Conservation (phyloP, 371 early-diverging fungal genomes). For the Mucor circinelloides region DNA sequence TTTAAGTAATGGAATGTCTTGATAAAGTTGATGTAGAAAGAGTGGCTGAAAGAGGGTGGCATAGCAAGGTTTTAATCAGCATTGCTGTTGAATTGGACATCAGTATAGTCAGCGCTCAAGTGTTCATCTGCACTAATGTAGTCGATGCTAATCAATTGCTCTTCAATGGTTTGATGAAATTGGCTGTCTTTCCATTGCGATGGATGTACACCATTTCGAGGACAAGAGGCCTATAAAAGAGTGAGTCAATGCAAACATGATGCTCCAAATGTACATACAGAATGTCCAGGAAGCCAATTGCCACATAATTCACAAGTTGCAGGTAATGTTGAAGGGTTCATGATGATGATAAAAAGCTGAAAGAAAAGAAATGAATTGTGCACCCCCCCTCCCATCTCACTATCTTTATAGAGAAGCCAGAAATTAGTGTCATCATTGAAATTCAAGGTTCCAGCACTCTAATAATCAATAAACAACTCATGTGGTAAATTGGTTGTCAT, state of each 20-base stretch:
- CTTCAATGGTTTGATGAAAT: not conserved
- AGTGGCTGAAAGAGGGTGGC: not conserved
- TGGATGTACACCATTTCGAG: slow-evolving; percentile 31
- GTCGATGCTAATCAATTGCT: not conserved
- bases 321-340: slow-evolving; percentile 21
- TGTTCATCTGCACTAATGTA: not conserved
- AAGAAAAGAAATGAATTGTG: not conserved
- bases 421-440: not conserved
- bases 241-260: not conserved
- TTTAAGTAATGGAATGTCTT: not conserved
- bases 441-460: not conserved
- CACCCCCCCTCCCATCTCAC: not conserved
- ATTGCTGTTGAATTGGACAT: not conserved
- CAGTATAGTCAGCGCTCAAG: not conserved
- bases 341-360: not conserved
- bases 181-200: slow-evolving; percentile 23
- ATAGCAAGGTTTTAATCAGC: not conserved
- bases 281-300: slow-evolving; percentile 35
- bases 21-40: not conserved
- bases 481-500: not conserved
- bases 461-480: not conserved
- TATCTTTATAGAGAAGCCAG: not conserved
- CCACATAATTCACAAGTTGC: slow-evolving; percentile 44
- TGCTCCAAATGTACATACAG: slow-evolving; percentile 16
- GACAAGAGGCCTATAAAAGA: slow-evolving; percentile 19